Evolutionary conservation across 2,329 filamentous ascomycete species (phyloP), one percentile per base, ranked within the genome.

Genomic region (Claviceps digitariae): DNA sequence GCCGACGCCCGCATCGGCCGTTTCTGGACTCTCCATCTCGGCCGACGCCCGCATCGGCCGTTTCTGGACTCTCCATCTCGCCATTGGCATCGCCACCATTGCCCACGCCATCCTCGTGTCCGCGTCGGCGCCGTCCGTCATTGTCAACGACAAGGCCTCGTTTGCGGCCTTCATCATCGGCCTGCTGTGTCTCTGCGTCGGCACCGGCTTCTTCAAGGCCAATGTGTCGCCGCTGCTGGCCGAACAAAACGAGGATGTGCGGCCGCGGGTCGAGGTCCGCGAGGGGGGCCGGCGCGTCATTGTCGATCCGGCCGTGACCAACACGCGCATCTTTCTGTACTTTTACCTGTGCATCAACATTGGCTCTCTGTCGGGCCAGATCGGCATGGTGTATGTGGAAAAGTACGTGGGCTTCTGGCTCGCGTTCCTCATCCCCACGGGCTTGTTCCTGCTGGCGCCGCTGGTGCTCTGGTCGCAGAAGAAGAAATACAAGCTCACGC

Each of bases 201-300:
- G 86, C 45, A 87, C 85, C 1, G 86, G 86, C 57, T 84, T 87
- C 62, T 89, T 90, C 78, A 91, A 90, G 73, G 79, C 83, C 57
- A 90, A 90, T 63, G 85, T 90, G 45, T 82, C 83, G 0, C 82
- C 84, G 0, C 70, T 87, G 20, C 78, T 88, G 53, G 83, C 83
- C 21, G 84, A 88, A 61, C 84, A 88, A 66, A 83, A 84, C 64
- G 74, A 72, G 36, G 77, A 81, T 54, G 75, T 72, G 4, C 76
- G 73, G 56, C 76, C 81, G 57, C 75, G 74, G 50, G 74, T 87
- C 52, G 72, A 78, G 58, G 76, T 73, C 2, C 69, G 72, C 43
- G 68, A 69, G 17, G 27, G 5, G 10, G 84, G 84, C 52, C 77
- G 86, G 67, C 81, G 81, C 21, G 82, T 87, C 57, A 84, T 88